A percentile compares a stretch with the other conserved stretches of the same genome.
Conservation (phyloP, 1,139 yeast genomes). For the Meyerozyma athensensis region DNA sequence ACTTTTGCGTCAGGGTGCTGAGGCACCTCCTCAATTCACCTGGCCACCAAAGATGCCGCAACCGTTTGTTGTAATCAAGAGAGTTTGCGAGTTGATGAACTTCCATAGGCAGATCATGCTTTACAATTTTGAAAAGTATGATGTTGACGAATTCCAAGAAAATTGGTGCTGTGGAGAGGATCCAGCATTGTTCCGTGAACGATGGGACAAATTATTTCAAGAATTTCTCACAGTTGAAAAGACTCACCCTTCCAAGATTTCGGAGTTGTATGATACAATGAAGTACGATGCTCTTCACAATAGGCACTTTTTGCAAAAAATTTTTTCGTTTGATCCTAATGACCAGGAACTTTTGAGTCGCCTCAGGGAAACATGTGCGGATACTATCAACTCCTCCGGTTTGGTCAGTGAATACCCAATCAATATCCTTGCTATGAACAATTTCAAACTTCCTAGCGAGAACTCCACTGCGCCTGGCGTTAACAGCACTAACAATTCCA, state of each 20-base stretch:
- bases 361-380: slow-evolving; percentile 40
- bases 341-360: slow-evolving; percentile 39
- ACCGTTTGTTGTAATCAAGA: slow-evolving; percentile 86
- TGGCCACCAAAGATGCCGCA: slow-evolving; percentile 99
- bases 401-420: slow-evolving; percentile 78
- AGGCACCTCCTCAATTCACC: slow-evolving; percentile 97
- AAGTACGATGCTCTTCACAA: slow-evolving; percentile 97
- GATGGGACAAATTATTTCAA: slow-evolving; percentile 95
- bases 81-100: slow-evolving; percentile 95
- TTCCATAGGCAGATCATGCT: slow-evolving; percentile 85
- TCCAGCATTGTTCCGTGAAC: slow-evolving; percentile 80
- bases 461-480: slow-evolving; percentile 9
- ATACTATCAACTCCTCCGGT: slow-evolving; percentile 54
- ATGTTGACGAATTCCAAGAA: slow-evolving; percentile 64
- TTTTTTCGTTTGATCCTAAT: slow-evolving; percentile 68
- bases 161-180: slow-evolving; percentile 98
- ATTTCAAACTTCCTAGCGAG: slow-evolving; percentile 54
- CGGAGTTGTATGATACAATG: slow-evolving; percentile 97
- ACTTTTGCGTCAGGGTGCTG: slow-evolving; percentile 87
- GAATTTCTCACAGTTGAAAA: slow-evolving; percentile 93
- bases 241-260: slow-evolving; percentile 95
- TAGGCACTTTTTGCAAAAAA: slow-evolving; percentile 77
- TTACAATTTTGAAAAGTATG: slow-evolving; percentile 65
- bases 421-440: slow-evolving; percentile 70
- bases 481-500: slow-evolving; percentile 5